Evolutionary conservation across 2,329 filamentous ascomycete species (phyloP), one percentile per base, ranked within the genome.

Genomic region (Trichoderma afroharzianum): DNA sequence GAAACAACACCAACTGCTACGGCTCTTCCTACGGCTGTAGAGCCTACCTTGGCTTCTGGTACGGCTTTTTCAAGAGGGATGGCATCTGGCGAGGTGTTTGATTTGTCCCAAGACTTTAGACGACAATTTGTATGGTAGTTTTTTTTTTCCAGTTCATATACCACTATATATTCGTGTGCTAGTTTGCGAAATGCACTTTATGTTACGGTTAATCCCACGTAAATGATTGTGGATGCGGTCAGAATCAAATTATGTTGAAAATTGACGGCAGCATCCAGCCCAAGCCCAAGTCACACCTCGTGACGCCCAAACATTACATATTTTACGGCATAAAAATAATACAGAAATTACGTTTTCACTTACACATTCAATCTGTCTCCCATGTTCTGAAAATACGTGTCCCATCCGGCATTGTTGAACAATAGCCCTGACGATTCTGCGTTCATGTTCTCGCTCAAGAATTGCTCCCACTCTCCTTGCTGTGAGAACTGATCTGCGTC

Each of bases 61-160:
- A 32, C 39, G 21, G 12, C 39, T 26, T 69, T 69, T 62, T 15
- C 15, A 5, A 53, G 36, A 30, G 55, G 53, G 3, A 15, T 28
- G 28, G 33, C 4, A 11, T 18, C 57, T 14, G 66, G 30, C 21
- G 39, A 69, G 6, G 36, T 69, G 26, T 69, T 69, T 53, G 66
- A 69, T 28, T 53, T 69, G 30, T 69, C 66, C 4, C 66, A 69
- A 24, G 66, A 69, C 32, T 69, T 69, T 53, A 69, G 66, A 62
- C 66, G 66, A 30, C 66, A 69, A 43, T 69, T 69, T 69, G 66
- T 69, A 28, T 69, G 66, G 66, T 69, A 69, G 43, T 4, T 43
- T 24, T 47, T 12, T 30, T 26, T 39, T 14, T 8, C 5, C 6
- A 2, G n/a, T 6, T 43, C 33, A 43, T 43, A 53, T 67, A 58